Base-by-base conservation (phyloP, 2,329 filamentous ascomycete genomes). In the Cladosporium phlei region DNA sequence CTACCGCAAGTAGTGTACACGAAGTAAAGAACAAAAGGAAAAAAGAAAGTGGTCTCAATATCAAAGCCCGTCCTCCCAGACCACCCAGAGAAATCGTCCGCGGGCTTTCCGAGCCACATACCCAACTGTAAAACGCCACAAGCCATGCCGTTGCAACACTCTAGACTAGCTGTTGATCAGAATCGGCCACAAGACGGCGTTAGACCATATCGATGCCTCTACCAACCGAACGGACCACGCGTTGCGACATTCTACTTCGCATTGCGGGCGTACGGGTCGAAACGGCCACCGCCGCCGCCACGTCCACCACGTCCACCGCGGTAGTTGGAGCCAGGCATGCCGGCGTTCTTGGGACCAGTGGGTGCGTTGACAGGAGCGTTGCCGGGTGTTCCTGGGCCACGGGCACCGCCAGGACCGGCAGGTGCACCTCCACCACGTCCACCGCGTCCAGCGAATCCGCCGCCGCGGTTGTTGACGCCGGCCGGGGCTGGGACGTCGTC, bases 271-370 rank as follows among this genome's bases (percentile, higher is more conserved):
- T 95, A 95, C 24, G 88, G 88, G 64, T 94, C 88, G 68, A 80
- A 95, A 3, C 86, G 27, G 14, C 40, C 40, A 14, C 40, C 33
- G 14, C 35, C 45, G 14, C 46, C 87, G 21, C 88, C 73, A 67
- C 76, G 66, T 4, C 82, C 79, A 50, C 87, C 86, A 51, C 88
- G 75, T 14, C 91, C 88, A 44, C 93, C 91, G 30, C 91, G 84
- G 66, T 96, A 97, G 69, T 95, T 95, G 2, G 88, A 88, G 12
- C 90, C 89, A 1, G 90, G 88, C 62, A 85, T 86, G 20, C 90
- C 90, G 1, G 90, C 88, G 60, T 97, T 98, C 76, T 95, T 95
- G 4, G 93, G 93, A 0, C 93, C 93, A 0, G 93, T 98, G 0
- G 93, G 93, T 5, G 93, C 88, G 62, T 88, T 88, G 4, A 86